A percentile compares a stretch with the other conserved stretches of the same genome.
Conservation (phyloP, 805 yeast species). For the Lachancea thermotolerans region DNA sequence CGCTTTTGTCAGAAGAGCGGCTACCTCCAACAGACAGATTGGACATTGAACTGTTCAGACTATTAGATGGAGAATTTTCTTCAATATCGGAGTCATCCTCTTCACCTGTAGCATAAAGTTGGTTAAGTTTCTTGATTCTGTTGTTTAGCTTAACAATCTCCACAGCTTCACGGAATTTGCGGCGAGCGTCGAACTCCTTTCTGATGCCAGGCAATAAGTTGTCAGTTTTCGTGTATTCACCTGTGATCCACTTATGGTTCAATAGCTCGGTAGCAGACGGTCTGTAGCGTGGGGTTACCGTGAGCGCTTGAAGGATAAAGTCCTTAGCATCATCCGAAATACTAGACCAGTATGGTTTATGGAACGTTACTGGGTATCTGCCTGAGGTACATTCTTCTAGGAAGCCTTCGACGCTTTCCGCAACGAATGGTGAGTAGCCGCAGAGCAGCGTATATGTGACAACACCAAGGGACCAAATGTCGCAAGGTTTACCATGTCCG, state of each 20-base stretch:
- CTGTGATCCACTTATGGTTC: constrained; percentile 68
- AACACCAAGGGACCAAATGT: constrained; percentile 92
- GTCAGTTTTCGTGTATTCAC: constrained; percentile 39
- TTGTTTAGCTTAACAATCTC: constrained; percentile 78
- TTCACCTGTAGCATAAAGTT: constrained; percentile 50
- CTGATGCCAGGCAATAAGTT: constrained; percentile 79
- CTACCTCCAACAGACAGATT: constrained; percentile 12
- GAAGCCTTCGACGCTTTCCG: constrained; percentile 78
- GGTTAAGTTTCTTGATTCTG: constrained; percentile 64
- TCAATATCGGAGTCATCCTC: constrained; percentile 31
- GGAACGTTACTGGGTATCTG: constrained; percentile 74
- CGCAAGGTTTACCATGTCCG: constrained; percentile 95
- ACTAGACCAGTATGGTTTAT: constrained; percentile 77
- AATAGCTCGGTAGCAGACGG: constrained; percentile 62
- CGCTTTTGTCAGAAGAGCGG: constrained; percentile 8
- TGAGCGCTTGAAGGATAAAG: constrained; percentile 66
- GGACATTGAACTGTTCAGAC: constrained; percentile 17
- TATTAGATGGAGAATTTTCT: constrained; percentile 14
- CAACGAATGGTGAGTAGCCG: constrained; percentile 87
- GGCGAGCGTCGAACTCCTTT: constrained; percentile 76
- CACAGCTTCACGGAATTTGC: constrained; percentile 77
- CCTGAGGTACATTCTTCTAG: constrained; percentile 67
- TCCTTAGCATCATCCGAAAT: constrained; percentile 75
- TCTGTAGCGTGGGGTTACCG: constrained; percentile 58
- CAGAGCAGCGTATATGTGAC: constrained; percentile 83